Evolutionary conservation across 257 asterid genomes (phyloP), one percentile per base, ranked within the genome.

Genomic region (Solanum tarapatanum): DNA sequence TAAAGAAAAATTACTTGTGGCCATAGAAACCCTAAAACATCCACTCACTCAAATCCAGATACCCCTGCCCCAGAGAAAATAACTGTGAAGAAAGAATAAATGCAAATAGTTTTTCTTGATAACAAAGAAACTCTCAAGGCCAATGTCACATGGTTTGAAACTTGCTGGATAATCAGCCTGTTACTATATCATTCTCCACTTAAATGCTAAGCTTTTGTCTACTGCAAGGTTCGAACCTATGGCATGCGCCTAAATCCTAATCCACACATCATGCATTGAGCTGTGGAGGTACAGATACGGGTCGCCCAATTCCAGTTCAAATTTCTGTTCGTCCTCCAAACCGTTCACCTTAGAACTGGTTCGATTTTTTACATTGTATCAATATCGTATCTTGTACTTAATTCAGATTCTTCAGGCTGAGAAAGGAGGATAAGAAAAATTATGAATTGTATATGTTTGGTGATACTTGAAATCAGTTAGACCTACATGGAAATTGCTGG

Each of bases 241-340:
- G 36, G 36, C 62, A 14, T 39, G 84, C 35, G 8, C 62, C 62
- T 55, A 55, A 55, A 55, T 55, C 64, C 64, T n/a, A 39, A 41
- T 43, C 33, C 84, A 77, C 60, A 39, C n/a, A 39, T 77, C 84
- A 39, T 26, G n/a, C 84, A 43, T 43, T 77, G 23, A 11, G 94
- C 89, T 97, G 98, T 77, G 98, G 98, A 8, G 99, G 99, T 8
- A 84, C 93, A 26, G 99, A 98, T 23, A 94, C 98, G 7, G 98
- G 99, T 69, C 96, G 96, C 32, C 98, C 98, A 0, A 60, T 94
- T 86, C 98, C 99, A 84, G 97, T 91, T 87, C 98, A 94, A 93
- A 91, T 96, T n/a, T 73, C 95, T 45, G 92, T 91, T 89, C 95
- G 95, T 68, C 92, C 94, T 11, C 87, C 90, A 9, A 94, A 91